phyloP scores from a whole-genome alignment of 2,329 filamentous ascomycete species.

The Fusarium napiforme region DNA sequence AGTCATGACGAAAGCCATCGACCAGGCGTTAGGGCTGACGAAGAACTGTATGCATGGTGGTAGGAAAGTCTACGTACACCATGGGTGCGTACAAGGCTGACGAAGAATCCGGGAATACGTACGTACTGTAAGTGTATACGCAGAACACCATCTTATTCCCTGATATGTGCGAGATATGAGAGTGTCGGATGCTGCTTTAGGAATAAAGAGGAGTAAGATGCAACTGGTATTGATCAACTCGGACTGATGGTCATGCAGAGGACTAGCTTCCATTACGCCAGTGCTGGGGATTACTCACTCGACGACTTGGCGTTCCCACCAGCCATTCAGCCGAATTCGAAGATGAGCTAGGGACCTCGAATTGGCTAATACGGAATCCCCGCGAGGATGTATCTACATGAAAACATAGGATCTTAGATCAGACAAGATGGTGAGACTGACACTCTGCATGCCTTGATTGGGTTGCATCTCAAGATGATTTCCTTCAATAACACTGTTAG shows the following conservation, averaged over 20 bases:
- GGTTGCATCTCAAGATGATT: not conserved
- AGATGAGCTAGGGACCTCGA: not conserved
- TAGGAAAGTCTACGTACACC: conserved; percentile 13
- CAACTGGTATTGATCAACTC: conserved; percentile 3
- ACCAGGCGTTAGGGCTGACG: conserved; percentile 14
- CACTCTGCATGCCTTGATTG: not conserved
- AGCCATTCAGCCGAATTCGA: not conserved
- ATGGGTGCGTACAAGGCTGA: conserved; percentile 25
- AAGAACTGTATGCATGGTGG: not conserved
- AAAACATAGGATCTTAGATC: not conserved
- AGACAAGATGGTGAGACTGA: not conserved
- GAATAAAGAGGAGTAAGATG: not conserved
- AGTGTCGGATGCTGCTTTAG: not conserved
- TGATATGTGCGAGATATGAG: not conserved
- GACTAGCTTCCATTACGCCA: not conserved
- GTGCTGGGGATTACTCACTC: not conserved
- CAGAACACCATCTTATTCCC: not conserved
- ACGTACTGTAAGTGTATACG: conserved; percentile 7
- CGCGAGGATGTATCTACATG: not conserved
- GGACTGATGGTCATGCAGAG: not conserved
- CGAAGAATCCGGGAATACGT: conserved; percentile 16
- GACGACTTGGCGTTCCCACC: not conserved
- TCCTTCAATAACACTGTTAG: not conserved
- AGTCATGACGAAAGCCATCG: conserved; percentile 40
- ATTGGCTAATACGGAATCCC: not conserved